A percentile compares a stretch with the other conserved stretches of the same genome.
phyloP scores from a whole-genome alignment of 768 basidiomycete genomes.

The Agaricus blazei region DNA sequence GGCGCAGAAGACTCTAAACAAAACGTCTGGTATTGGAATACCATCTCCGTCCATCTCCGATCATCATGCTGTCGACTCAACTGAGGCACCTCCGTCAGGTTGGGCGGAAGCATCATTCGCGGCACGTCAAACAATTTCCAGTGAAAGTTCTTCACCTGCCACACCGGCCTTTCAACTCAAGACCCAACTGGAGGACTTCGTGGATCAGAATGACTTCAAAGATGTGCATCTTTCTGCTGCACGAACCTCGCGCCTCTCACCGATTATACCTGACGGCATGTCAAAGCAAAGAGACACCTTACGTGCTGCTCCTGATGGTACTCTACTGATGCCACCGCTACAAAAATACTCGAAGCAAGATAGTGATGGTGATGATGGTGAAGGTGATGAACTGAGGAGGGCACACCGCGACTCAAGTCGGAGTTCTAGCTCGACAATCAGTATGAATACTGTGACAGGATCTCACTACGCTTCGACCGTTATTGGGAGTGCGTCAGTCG shows the following conservation, averaged over 20 bases:
- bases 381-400: conserved; percentile 13
- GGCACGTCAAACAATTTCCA: not conserved
- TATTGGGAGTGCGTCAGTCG: conserved; percentile 42
- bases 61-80: not conserved
- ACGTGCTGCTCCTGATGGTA: conserved; percentile 10
- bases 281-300: conserved; percentile 16
- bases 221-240: conserved; percentile 19
- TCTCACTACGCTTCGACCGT: conserved; percentile 31
- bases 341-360: conserved; percentile 7
- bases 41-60: not conserved
- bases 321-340: conserved; percentile 2
- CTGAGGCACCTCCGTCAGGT: not conserved
- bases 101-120: conserved; percentile 2
- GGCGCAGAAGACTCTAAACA: not conserved
- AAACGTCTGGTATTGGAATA: not conserved
- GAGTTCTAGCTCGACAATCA: conserved; percentile 41
- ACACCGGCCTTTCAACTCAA: conserved; percentile 13
- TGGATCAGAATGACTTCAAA: conserved; percentile 9
- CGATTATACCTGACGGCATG: conserved; percentile 21
- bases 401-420: conserved; percentile 39
- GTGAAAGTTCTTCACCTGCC: not conserved
- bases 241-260: conserved; percentile 19
- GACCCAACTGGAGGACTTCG: conserved; percentile 20
- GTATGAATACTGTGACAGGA: conserved; percentile 32
- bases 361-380: conserved; percentile 6